A percentile compares a stretch with the other conserved stretches of the same genome.
Conservation (phyloP, 1,284 basidiomycete species). For the Schizophyllum commune region DNA sequence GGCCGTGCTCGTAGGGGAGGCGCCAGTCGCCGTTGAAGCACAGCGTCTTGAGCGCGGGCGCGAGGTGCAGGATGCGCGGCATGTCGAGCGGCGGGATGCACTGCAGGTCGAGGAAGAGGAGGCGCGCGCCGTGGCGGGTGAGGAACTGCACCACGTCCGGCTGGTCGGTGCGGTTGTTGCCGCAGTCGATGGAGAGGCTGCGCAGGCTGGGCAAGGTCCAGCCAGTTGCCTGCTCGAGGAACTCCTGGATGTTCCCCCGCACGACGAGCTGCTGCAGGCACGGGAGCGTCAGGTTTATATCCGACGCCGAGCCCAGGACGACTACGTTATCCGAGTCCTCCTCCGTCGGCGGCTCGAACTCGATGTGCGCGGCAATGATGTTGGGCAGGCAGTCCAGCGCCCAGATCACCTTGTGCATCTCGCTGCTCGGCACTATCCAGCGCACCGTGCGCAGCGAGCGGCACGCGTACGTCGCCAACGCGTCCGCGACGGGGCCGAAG, state of each 20-base stretch:
- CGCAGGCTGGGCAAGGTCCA: slow-evolving; percentile 58
- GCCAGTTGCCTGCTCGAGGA: slow-evolving; percentile 56
- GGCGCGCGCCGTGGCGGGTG: slow-evolving; percentile 40
- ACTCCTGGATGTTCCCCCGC: slow-evolving; percentile 48
- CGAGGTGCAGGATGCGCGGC: slow-evolving; percentile 48
- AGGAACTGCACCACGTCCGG: slow-evolving; percentile 58
- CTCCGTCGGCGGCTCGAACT: slow-evolving; percentile 31
- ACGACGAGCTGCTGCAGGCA: slow-evolving; percentile 54
- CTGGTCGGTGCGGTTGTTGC: slow-evolving; percentile 34
- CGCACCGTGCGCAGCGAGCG: slow-evolving; percentile 48
- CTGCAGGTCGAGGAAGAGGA: slow-evolving; percentile 58
- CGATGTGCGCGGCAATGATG: slow-evolving; percentile 46
- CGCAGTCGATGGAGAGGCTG: slow-evolving; percentile 45
- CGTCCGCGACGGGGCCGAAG: slow-evolving; percentile 55
- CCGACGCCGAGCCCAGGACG: slow-evolving; percentile 49
- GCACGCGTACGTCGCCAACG: slow-evolving; percentile 42
- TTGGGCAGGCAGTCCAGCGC: slow-evolving; percentile 50
- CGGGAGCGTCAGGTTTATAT: slow-evolving; percentile 47
- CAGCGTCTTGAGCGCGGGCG: slow-evolving; percentile 51
- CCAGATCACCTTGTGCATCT: slow-evolving; percentile 58
- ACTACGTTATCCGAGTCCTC: slow-evolving; percentile 21
- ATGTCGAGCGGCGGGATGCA: slow-evolving; percentile 48
- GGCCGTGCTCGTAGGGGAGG: slow-evolving; percentile 23
- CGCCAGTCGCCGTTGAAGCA: slow-evolving; percentile 69
- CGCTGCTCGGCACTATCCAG: slow-evolving; percentile 46